Evolutionary conservation across 169 alveolate genomes (phyloP).

Genomic region (Plasmodium adleri): DNA sequence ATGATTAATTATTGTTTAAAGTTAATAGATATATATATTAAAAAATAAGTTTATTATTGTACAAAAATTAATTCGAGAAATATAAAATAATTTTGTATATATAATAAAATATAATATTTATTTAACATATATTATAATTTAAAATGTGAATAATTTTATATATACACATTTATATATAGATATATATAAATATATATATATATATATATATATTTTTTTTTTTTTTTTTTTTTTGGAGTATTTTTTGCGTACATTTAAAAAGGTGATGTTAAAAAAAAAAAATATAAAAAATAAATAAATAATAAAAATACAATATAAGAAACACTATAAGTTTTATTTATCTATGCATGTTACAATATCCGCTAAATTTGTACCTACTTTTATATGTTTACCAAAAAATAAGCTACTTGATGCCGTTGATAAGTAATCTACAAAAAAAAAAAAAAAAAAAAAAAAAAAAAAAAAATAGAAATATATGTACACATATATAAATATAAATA

Average conservation of each 20-base stretch:
- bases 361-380: slow-evolving; percentile 60
- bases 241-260: background rate
- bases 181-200: too few relatives aligned
- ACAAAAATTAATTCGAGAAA: too few relatives aligned
- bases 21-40: too few relatives aligned
- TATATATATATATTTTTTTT: background rate
- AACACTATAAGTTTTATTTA: background rate
- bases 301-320: too few relatives aligned
- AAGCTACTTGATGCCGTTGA: slow-evolving; percentile 68
- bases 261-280: too few relatives aligned
- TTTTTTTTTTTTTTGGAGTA: background rate
- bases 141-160: too few relatives aligned
- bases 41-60: too few relatives aligned
- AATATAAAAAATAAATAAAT: too few relatives aligned
- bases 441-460: background rate
- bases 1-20: background rate
- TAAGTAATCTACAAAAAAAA: slow-evolving; percentile 27
- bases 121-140: too few relatives aligned
- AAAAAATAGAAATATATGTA: background rate
- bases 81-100: too few relatives aligned
- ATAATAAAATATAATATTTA: too few relatives aligned
- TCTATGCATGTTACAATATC: slow-evolving; percentile 32
- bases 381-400: slow-evolving; percentile 64
- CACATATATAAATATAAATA: background rate
- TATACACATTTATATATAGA: too few relatives aligned